Conservation (phyloP, 2,329 filamentous ascomycete species). For the Monilinia fructicola region DNA sequence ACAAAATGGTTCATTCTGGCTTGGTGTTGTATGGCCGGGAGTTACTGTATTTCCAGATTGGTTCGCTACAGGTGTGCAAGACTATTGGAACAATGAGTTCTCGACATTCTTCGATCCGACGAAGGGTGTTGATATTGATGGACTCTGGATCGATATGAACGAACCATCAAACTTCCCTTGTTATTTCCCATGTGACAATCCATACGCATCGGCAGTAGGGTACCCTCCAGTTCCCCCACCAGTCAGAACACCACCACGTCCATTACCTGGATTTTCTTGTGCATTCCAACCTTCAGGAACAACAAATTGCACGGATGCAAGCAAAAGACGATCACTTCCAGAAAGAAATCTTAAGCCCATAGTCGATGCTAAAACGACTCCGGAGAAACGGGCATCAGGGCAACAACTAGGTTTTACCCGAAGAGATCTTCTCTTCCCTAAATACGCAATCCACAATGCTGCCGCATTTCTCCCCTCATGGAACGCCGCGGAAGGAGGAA, state of each 20-base stretch:
- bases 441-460: conserved; percentile 65
- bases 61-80: conserved; percentile 64
- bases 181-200: conserved; percentile 54
- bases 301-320: conserved; percentile 39
- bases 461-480: conserved; percentile 50
- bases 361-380: not conserved
- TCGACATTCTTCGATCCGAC: conserved; percentile 60
- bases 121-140: conserved; percentile 72
- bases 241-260: conserved; percentile 61
- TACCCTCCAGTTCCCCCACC: conserved; percentile 62
- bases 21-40: conserved; percentile 76
- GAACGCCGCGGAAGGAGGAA: conserved; percentile 47
- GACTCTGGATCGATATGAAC: conserved; percentile 74
- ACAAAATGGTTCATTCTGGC: conserved; percentile 60
- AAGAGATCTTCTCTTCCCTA: conserved; percentile 62
- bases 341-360: not conserved
- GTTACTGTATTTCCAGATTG: conserved; percentile 73
- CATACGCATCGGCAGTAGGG: conserved; percentile 43
- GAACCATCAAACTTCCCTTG: conserved; percentile 54
- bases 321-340: conserved; percentile 27
- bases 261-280: conserved; percentile 67
- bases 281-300: conserved; percentile 61
- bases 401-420: conserved; percentile 58
- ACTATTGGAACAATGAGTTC: conserved; percentile 72
- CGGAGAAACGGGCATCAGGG: conserved; percentile 36